Base-by-base conservation (phyloP, 2,329 filamentous ascomycete species). In the Stylonectria norvegica region DNA sequence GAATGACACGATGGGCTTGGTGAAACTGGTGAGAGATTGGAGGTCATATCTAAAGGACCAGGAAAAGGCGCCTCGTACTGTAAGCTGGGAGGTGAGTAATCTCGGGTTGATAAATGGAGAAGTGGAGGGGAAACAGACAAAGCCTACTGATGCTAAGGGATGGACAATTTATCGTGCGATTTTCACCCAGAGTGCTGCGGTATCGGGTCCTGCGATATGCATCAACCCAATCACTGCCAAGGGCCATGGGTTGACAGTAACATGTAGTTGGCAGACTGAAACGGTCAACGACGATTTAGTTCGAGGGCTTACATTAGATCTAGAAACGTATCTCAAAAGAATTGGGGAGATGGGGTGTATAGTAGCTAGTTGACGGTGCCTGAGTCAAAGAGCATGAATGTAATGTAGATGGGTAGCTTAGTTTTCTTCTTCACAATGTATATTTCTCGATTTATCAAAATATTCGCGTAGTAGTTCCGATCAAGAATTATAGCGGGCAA, bases 31-130 rank as follows among this genome's bases (percentile, higher is more conserved):
- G 3, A 22, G 20, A 2, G 42, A 51, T 23, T 50, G 47, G 41
- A 38, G 35, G 1, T 34, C 38, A 0, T 51, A 33, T 8, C 2
- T 38, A 0, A 39, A 36, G 10, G 42, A 37, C 3, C n/a, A 39
- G 2, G 16, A 22, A 12, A 12, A 22, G 5, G 48, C 42, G 8
- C 32, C n/a, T 2, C 36, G 48, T 0, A 18, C 18, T 0, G 6
- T 20, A 9, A 42, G 41, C 0, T 51, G 48, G 42, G 41, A 46
- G 9, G 25, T 51, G 4, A 51, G 44, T 8, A 51, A 51, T 5
- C 23, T 51, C 2, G 48, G 48, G 0, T 36, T 41, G 2, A 43
- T 48, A 4, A 18, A 46, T 5, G 33, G 39, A 0, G 20, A 28
- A n/a, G n/a, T n/a, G n/a, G n/a, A n/a, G n/a, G n/a, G n/a, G n/a